Percentiles rank a stretch among this genome's conserved stretches.
These are phyloP conservation scores for Oryza rufipogon DNA, from an alignment of 176 grass and related monocot species.

Conservation along the genomic window DNA sequence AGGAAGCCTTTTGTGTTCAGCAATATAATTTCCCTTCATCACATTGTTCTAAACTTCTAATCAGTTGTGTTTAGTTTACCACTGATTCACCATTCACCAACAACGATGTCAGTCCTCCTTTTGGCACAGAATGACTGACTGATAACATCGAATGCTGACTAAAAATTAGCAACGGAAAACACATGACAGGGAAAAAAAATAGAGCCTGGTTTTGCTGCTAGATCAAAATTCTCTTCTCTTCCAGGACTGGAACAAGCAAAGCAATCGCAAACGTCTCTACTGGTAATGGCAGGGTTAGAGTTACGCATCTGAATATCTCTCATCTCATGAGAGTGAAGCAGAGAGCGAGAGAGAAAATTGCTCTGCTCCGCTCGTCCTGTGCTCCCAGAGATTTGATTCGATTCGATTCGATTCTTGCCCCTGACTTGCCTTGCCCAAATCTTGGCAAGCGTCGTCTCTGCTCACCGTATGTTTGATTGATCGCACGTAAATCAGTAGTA, in stretches of 20 bases:
- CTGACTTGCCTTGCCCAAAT: no score
- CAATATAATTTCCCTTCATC: neutral
- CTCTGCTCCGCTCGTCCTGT: no score
- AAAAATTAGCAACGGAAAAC: neutral
- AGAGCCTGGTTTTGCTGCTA: neutral
- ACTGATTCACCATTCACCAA: neutral
- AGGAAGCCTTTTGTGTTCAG: neutral
- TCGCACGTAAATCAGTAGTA: no score
- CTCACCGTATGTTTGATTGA: no score
- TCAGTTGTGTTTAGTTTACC: no score
- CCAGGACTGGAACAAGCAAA: neutral
- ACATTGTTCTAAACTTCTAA: neutral
- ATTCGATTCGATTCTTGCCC: no score
- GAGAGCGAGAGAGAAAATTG: neutral
- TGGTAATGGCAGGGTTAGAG: no score
- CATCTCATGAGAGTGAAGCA: neutral
- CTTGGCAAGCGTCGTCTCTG: no score
- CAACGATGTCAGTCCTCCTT: neutral
- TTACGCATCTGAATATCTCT: neutral
- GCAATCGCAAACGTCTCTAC: neutral
- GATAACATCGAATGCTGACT: neutral
- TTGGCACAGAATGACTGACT: neutral
- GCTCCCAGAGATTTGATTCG: no score
- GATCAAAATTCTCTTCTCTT: neutral
- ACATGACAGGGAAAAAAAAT: neutral